Percentiles rank a stretch among this genome's conserved stretches.
Evolutionary conservation across 192 early-diverging fungal species (phyloP).

Genomic region (Coemansia asiatica): DNA sequence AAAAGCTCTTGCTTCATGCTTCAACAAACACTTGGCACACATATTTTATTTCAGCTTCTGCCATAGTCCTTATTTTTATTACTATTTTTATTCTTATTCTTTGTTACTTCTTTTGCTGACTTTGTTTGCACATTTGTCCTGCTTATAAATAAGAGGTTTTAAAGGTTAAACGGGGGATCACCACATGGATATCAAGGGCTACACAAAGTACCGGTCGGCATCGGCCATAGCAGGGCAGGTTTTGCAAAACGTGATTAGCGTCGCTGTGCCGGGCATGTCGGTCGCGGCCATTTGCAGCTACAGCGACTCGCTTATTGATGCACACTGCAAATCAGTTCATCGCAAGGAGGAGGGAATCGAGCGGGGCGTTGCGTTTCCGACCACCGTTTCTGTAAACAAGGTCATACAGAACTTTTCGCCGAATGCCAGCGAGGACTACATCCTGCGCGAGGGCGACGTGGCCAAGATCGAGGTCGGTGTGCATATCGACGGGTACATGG

Average conservation of each 20-base stretch:
- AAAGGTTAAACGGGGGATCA: too few relatives aligned
- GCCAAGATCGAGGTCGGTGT: constrained; percentile 90
- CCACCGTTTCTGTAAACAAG: constrained; percentile 79
- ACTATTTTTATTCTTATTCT: neutral
- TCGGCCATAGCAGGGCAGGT: constrained; percentile 49
- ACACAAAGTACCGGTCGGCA: constrained; percentile 37
- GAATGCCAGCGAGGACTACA: constrained; percentile 60
- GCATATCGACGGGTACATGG: constrained; percentile 91
- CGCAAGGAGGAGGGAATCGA: constrained; percentile 60
- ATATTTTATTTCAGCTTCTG: too few relatives aligned
- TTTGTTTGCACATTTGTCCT: too few relatives aligned
- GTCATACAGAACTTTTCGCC: constrained; percentile 79
- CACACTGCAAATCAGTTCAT: constrained; percentile 59
- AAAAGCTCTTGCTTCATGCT: too few relatives aligned
- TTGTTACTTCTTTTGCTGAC: neutral
- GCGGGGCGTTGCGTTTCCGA: constrained; percentile 82
- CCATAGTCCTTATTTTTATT: too few relatives aligned
- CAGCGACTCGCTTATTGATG: constrained; percentile 64
- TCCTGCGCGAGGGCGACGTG: constrained; percentile 74
- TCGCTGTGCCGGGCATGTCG: constrained; percentile 62
- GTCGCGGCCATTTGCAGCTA: constrained; percentile 66
- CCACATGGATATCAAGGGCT: too few relatives aligned
- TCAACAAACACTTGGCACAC: too few relatives aligned
- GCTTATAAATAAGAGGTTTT: too few relatives aligned
- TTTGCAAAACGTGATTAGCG: constrained; percentile 57